A percentile compares a stretch with the other conserved stretches of the same genome.
phyloP scores from a whole-genome alignment of 345 rosid genomes.

The Laguncularia racemosa region DNA sequence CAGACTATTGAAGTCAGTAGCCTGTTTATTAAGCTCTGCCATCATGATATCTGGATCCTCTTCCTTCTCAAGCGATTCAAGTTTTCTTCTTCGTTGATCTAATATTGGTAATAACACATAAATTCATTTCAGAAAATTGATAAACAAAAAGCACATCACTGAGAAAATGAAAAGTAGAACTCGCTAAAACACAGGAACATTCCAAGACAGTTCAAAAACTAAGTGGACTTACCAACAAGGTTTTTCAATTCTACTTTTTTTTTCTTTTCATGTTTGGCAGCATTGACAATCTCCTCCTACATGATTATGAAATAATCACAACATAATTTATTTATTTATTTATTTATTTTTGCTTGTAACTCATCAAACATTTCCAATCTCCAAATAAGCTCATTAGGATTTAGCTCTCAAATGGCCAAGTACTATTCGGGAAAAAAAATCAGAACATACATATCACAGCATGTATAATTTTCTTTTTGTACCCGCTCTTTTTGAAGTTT shows the following conservation, averaged over 20 bases:
- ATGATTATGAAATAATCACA: conserved; percentile 1
- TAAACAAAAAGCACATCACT: not conserved
- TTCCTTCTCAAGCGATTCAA: conserved; percentile 54
- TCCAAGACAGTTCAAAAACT: not conserved
- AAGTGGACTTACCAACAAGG: conserved; percentile 35
- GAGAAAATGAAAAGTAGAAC: not conserved
- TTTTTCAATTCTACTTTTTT: conserved; percentile 49
- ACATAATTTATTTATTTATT: not conserved
- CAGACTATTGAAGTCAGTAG: conserved; percentile 37
- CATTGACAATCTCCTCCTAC: conserved; percentile 57
- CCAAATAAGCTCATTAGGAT: too few species aligned
- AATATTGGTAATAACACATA: not conserved
- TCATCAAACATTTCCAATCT: too few species aligned
- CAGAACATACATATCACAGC: not conserved
- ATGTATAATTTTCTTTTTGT: conserved; percentile 10
- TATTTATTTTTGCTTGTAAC: too few species aligned
- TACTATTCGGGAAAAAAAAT: not conserved
- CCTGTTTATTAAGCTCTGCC: conserved; percentile 55
- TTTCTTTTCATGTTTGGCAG: conserved; percentile 30
- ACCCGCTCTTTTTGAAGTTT: conserved; percentile 65
- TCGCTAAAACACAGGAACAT: not conserved
- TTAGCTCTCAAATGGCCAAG: too few species aligned
- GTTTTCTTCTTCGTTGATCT: conserved; percentile 59
- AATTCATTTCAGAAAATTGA: not conserved
- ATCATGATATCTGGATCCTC: conserved; percentile 55